These are phyloP conservation scores for Fusarium sp. DNA, from an alignment of 2,329 filamentous ascomycete species.

Conservation along the genomic window DNA sequence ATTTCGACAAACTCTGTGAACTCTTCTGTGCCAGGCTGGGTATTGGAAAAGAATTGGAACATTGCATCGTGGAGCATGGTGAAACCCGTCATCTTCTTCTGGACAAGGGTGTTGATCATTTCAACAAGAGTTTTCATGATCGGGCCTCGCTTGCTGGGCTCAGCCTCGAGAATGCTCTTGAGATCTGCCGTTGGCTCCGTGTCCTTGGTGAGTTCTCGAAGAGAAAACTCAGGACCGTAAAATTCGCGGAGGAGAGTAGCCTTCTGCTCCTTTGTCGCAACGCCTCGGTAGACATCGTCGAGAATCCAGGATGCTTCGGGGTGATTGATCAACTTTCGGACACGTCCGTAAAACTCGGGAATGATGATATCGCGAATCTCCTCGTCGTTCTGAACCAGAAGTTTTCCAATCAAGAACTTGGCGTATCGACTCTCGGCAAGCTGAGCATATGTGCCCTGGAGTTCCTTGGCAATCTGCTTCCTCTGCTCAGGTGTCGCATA, in stretches of 20 bases:
- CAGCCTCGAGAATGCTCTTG: constrained; percentile 79
- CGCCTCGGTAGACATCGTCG: constrained; percentile 94
- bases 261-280: constrained; percentile 90
- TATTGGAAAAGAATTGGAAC: constrained; percentile 93
- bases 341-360: constrained; percentile 94
- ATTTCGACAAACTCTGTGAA: constrained; percentile 90
- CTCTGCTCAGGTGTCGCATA: constrained; percentile 90
- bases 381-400: constrained; percentile 91
- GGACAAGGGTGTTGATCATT: constrained; percentile 91
- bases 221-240: constrained; percentile 94
- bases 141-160: constrained; percentile 87
- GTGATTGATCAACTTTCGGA: constrained; percentile 95
- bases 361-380: constrained; percentile 92
- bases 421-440: constrained; percentile 96
- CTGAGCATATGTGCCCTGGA: constrained; percentile 86
- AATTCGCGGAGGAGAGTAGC: constrained; percentile 90
- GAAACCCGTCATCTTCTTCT: constrained; percentile 97
- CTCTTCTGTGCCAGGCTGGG: constrained; percentile 83
- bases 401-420: constrained; percentile 96
- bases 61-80: constrained; percentile 99
- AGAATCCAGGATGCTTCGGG: constrained; percentile 97
- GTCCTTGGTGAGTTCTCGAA: constrained; percentile 76
- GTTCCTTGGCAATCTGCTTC: constrained; percentile 87
- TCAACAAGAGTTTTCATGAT: constrained; percentile 90
- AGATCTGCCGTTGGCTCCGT: constrained; percentile 78